A percentile compares a stretch with the other conserved stretches of the same genome.
phyloP scores from a whole-genome alignment of 257 asterid genomes.

The Apocynum venetum region DNA sequence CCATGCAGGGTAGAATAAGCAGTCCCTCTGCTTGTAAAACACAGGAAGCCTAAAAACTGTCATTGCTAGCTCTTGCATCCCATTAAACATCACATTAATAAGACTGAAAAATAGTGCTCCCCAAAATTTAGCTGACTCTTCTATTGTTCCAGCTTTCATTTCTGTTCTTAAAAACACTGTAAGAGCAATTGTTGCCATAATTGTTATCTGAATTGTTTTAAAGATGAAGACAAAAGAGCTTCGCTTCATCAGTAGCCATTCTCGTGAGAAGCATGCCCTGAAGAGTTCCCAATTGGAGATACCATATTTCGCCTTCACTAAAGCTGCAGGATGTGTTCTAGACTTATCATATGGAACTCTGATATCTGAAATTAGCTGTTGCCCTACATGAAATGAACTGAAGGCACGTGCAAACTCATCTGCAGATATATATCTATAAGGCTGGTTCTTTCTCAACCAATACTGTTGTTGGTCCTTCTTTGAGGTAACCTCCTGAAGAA shows the following conservation, averaged over 20 bases:
- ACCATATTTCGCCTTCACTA: constrained; percentile 70
- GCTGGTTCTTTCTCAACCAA: constrained; percentile 52
- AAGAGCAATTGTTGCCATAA: constrained; percentile 63
- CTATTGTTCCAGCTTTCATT: constrained; percentile 56
- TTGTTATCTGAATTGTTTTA: constrained; percentile 65
- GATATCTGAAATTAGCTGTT: constrained; percentile 40
- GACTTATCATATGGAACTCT: constrained; percentile 60
- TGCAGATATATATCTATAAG: constrained; percentile 51
- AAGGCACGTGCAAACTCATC: constrained; percentile 55
- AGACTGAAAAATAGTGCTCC: constrained; percentile 84
- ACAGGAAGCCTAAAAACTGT: constrained; percentile 77
- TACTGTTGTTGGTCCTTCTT: constrained; percentile 78
- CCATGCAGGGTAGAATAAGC: constrained; percentile 79
- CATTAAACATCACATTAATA: constrained; percentile 78
- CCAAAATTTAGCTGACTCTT: constrained; percentile 52
- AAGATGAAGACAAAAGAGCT: constrained; percentile 64
- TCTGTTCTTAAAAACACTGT: constrained; percentile 72
- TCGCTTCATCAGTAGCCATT: constrained; percentile 77
- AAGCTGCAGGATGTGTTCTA: constrained; percentile 63
- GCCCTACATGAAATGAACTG: constrained; percentile 51
- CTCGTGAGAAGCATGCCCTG: constrained; percentile 61
- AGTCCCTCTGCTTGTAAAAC: constrained; percentile 76
- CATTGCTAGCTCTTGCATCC: constrained; percentile 80
- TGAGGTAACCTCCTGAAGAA: constrained; percentile 84
- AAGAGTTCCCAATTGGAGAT: constrained; percentile 68